Conservation (phyloP, 768 basidiomycete species). For the Leccinum fibrillosum region DNA sequence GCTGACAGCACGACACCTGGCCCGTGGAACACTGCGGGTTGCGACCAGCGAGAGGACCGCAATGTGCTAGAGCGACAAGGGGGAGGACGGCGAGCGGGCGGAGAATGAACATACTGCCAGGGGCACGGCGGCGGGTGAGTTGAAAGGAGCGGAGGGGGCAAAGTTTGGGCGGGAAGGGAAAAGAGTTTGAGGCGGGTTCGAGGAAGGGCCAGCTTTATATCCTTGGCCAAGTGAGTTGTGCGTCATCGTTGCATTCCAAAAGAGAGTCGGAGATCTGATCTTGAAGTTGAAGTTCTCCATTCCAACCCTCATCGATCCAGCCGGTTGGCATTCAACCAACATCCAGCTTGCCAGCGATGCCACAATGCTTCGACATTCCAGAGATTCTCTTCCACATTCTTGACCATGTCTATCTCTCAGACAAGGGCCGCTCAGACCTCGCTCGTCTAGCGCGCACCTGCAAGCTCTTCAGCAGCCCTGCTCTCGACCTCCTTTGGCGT, state of each 20-base stretch:
- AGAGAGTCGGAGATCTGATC: neutral
- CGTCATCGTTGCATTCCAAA: neutral
- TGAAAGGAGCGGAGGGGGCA: slow-evolving; percentile 26
- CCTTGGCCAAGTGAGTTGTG: neutral
- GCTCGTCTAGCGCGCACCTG: slow-evolving; percentile 15
- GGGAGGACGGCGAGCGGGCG: slow-evolving; percentile 12
- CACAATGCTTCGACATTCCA: slow-evolving; percentile 17
- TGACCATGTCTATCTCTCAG: slow-evolving; percentile 12
- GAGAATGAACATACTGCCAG: slow-evolving; percentile 14
- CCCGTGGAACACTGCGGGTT: slow-evolving; percentile 26
- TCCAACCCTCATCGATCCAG: neutral
- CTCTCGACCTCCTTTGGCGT: slow-evolving; percentile 24
- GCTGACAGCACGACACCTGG: slow-evolving; percentile 20
- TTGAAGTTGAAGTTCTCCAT: neutral
- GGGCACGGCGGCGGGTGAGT: slow-evolving; percentile 3
- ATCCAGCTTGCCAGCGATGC: neutral
- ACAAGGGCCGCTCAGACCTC: slow-evolving; percentile 11
- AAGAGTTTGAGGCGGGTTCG: slow-evolving; percentile 7
- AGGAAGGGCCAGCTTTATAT: slow-evolving; percentile 19
- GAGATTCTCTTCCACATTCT: slow-evolving; percentile 16
- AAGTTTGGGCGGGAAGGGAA: slow-evolving; percentile 3
- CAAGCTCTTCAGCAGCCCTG: slow-evolving; percentile 14
- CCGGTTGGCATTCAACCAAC: neutral
- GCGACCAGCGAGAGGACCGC: slow-evolving; percentile 22
- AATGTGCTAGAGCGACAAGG: slow-evolving; percentile 15